Base-by-base conservation (phyloP, 352 stramenopile species). In the Elongisporangium senticosum region DNA sequence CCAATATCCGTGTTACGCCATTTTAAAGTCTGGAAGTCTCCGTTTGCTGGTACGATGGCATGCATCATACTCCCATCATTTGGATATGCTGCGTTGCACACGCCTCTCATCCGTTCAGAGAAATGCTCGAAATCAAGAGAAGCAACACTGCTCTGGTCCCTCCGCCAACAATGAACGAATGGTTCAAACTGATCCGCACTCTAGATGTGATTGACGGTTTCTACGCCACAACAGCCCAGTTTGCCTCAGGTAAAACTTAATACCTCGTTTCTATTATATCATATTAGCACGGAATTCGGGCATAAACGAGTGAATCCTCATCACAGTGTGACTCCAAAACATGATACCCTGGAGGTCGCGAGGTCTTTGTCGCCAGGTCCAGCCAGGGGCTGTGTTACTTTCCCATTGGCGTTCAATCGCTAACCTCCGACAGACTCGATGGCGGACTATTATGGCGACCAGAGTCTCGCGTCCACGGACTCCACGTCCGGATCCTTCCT, bases 391-490 rank as follows among this genome's bases (percentile, higher is more conserved):
- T 17, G 33, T 43, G 5, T 43, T 43, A 43, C 33, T 43, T 43
- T 43, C 33, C 10, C 11, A 43, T 43, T 43, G 33, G 33, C 33
- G 33, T 43, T 43, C 33, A 1, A 43, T 43, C 33, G 33, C 33
- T 15, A 43, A 43, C 33, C 7, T 43, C 33, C 10, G 33, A 43
- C 33, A 10, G 8, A 43, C 33, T 43, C 33, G 33, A 43, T 43
- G 33, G 33, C 33, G 33, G 33, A 43, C 33, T 43, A 43, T 43
- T 43, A 43, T 43, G 58, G 65, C 55, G 74, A 65, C 59, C 72
- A 76, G 24, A 72, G 68, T 47, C 69, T 76, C 65, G 17, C 73
- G 11, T 77, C 69, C 37, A 74, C 59, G 17, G 56, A 56, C 49
- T 51, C 59, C 26, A 59, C 61, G 49, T 51, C 55, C 6, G 23